Percentiles rank a stretch among this genome's conserved stretches.
Conservation (phyloP, 2,329 filamentous ascomycete genomes). For the Aspergillus sp. region DNA sequence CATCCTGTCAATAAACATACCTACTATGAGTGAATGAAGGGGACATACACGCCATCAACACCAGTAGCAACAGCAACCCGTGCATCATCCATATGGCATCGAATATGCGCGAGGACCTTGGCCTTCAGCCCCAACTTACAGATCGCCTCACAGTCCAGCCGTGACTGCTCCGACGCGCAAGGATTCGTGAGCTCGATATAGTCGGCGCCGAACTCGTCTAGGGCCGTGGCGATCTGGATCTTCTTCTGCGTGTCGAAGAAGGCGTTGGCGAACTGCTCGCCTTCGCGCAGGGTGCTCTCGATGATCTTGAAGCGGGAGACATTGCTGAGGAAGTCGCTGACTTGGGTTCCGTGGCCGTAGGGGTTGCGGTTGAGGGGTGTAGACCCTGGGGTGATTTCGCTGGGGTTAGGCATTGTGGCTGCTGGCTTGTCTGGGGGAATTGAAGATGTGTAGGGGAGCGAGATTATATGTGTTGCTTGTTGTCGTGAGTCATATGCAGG, state of each 20-base stretch:
- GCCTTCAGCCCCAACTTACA: constrained; percentile 91
- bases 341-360: constrained; percentile 48
- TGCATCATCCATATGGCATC: constrained; percentile 83
- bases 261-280: constrained; percentile 70
- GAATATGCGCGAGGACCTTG: constrained; percentile 68
- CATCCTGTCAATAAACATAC: too few relatives aligned
- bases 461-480: too few relatives aligned
- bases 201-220: constrained; percentile 86
- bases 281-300: constrained; percentile 74
- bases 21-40: too few relatives aligned
- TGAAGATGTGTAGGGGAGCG: too few relatives aligned
- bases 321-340: constrained; percentile 74
- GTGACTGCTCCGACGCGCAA: constrained; percentile 80
- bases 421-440: too few relatives aligned
- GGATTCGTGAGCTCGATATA: constrained; percentile 90
- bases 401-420: too few relatives aligned
- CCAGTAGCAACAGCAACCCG: constrained; percentile 78
- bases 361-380: constrained; percentile 53
- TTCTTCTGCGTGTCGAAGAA: constrained; percentile 77
- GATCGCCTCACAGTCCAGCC: constrained; percentile 82
- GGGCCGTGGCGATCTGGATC: constrained; percentile 72
- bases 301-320: constrained; percentile 80
- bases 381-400: too few relatives aligned
- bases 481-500: too few relatives aligned
- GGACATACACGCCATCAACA: constrained; percentile 69